Percentiles rank a stretch among this genome's conserved stretches.
phyloP scores from a whole-genome alignment of 2,329 filamentous ascomycete species.

The Keithomyces neogunnii region DNA sequence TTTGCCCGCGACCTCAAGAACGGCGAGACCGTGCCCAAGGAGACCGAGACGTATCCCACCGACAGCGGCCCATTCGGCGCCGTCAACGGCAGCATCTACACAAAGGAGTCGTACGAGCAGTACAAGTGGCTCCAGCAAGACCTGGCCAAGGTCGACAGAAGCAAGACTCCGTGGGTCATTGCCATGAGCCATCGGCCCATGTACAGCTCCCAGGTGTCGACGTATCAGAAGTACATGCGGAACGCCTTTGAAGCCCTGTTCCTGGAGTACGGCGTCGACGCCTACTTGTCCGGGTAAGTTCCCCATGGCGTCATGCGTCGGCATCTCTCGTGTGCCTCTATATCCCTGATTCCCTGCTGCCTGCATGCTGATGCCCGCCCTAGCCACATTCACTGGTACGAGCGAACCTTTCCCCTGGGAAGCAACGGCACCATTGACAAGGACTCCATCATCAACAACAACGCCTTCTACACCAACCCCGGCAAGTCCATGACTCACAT shows the following conservation, averaged over 20 bases:
- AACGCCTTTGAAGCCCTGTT: constrained; percentile 36
- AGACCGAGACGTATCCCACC: constrained; percentile 35
- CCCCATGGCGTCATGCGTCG: too few relatives aligned
- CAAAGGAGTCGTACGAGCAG: constrained; percentile 34
- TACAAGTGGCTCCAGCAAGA: constrained; percentile 38
- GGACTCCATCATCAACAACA: constrained; percentile 32
- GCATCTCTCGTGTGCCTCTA: too few relatives aligned
- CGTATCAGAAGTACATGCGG: constrained; percentile 34
- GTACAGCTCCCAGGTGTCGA: constrained; percentile 34
- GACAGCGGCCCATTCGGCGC: constrained; percentile 40
- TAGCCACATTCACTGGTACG: constrained; percentile 14
- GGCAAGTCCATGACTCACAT: constrained; percentile 40
- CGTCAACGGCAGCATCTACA: constrained; percentile 29
- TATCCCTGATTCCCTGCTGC: too few relatives aligned
- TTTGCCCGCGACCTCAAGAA: constrained; percentile 33
- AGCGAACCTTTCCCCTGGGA: constrained; percentile 13
- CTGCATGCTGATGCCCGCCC: background rate
- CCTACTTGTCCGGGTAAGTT: constrained; percentile 23
- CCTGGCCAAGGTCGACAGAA: constrained; percentile 33
- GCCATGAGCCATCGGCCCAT: constrained; percentile 41
- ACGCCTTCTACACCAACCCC: constrained; percentile 38
- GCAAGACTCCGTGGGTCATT: constrained; percentile 39
- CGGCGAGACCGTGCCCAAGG: constrained; percentile 29
- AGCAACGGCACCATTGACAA: constrained; percentile 29
- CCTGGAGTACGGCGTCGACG: constrained; percentile 35